Evolutionary conservation across 176 grass and related monocot species (phyloP).

Genomic region (Musa schizocarpa): DNA sequence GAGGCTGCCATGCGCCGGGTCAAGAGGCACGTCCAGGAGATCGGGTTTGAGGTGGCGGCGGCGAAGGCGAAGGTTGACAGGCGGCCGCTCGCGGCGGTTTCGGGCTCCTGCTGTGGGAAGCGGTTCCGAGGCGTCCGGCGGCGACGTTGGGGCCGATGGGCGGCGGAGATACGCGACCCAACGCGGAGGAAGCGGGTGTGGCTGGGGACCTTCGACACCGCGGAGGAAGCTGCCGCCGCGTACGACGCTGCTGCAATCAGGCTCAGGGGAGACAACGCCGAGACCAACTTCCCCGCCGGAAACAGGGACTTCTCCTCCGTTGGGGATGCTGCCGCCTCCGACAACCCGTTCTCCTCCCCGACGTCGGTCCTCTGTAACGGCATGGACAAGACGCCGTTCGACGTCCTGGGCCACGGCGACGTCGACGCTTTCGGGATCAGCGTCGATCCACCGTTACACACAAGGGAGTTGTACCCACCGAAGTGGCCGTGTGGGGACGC

Average conservation of each 20-base stretch:
- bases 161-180: conserved; percentile 19
- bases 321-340: neutral
- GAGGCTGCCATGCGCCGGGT: conserved; percentile 5
- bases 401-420: neutral
- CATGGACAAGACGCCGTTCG: neutral
- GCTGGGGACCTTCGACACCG: conserved; percentile 27
- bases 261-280: conserved; percentile 8
- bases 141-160: conserved; percentile 12
- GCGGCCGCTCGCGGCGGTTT: neutral
- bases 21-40: conserved; percentile 36
- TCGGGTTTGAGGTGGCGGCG: neutral
- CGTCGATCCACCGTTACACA: neutral
- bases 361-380: conserved; percentile 11
- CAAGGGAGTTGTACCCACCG: conserved; percentile 29
- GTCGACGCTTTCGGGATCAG: neutral
- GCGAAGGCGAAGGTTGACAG: neutral
- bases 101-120: too few species aligned
- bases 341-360: conserved; percentile 1
- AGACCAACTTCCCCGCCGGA: conserved; percentile 3
- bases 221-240: conserved; percentile 42
- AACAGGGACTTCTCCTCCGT: neutral
- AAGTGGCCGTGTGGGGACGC: conserved; percentile 38
- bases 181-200: conserved; percentile 10
- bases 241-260: conserved; percentile 12
- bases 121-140: conserved; percentile 12